These are phyloP conservation scores for Wickerhamomyces chaumierensis DNA, from an alignment of 805 yeast genomes.

Conservation along the genomic window DNA sequence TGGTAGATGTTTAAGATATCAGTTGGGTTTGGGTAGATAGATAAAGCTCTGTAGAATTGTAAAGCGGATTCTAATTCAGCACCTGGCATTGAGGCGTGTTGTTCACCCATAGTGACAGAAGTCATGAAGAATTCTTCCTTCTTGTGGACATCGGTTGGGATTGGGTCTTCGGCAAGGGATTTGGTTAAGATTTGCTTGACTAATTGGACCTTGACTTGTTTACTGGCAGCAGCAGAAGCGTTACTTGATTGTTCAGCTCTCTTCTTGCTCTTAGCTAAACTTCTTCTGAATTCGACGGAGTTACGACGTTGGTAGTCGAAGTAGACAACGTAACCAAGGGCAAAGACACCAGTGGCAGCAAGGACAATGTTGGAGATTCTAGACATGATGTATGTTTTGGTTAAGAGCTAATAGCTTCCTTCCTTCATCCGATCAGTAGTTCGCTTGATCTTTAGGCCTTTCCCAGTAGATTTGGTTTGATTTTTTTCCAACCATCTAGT, in stretches of 20 bases:
- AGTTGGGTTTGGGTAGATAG: slow-evolving; percentile 90
- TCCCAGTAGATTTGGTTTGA: too few relatives aligned
- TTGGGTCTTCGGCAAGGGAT: slow-evolving; percentile 61
- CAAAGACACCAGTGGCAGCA: slow-evolving; percentile 31
- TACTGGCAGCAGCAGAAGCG: slow-evolving; percentile 42
- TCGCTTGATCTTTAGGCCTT: too few relatives aligned
- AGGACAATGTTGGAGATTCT: slow-evolving; percentile 17
- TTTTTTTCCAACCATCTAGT: too few relatives aligned
- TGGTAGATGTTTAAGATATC: slow-evolving; percentile 85
- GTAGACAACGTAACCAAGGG: slow-evolving; percentile 71
- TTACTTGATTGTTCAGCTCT: slow-evolving; percentile 49
- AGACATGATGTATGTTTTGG: slow-evolving; percentile 14
- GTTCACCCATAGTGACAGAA: slow-evolving; percentile 81
- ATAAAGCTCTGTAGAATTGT: slow-evolving; percentile 84
- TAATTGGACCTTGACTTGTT: slow-evolving; percentile 46
- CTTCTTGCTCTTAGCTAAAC: slow-evolving; percentile 52
- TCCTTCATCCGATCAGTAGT: too few relatives aligned
- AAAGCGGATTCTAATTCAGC: slow-evolving; percentile 77
- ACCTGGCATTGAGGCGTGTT: slow-evolving; percentile 53
- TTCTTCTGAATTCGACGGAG: slow-evolving; percentile 70
- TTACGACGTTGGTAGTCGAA: slow-evolving; percentile 89
- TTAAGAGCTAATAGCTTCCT: too few relatives aligned
- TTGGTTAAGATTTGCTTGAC: slow-evolving; percentile 51
- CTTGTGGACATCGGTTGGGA: slow-evolving; percentile 57
- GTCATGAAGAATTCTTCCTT: slow-evolving; percentile 74